phyloP scores from a whole-genome alignment of 2,329 filamentous ascomycete genomes.

The Mollisiaceae sp. region DNA sequence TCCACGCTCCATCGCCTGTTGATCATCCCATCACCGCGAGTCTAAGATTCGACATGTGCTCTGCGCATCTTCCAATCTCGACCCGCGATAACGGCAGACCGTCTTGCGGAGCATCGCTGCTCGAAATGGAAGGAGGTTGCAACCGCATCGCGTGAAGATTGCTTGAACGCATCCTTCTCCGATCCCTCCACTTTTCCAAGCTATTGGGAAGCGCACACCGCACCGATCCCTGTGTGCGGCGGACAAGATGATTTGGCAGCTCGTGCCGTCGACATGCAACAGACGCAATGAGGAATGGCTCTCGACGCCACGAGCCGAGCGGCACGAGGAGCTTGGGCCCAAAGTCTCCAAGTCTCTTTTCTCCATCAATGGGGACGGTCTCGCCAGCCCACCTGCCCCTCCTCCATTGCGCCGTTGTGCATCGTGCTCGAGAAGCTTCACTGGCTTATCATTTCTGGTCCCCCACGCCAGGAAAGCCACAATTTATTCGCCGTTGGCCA shows the following conservation, averaged over 20 bases:
- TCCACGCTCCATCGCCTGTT: neutral
- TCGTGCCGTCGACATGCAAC: conserved; percentile 1
- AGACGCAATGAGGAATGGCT: neutral
- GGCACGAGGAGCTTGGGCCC: neutral
- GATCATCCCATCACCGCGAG: neutral
- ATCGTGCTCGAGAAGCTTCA: neutral
- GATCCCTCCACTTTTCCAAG: neutral
- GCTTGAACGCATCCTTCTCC: neutral
- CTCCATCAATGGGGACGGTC: neutral
- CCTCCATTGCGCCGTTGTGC: conserved; percentile 1
- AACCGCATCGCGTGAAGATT: neutral
- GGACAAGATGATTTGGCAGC: conserved; percentile 1
- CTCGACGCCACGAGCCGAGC: neutral
- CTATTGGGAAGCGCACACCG: neutral
- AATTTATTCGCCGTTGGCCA: neutral
- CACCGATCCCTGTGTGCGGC: neutral
- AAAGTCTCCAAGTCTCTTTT: neutral
- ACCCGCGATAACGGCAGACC: neutral
- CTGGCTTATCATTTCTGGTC: conserved; percentile 3
- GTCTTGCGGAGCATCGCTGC: neutral
- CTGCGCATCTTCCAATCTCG: neutral
- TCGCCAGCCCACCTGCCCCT: neutral
- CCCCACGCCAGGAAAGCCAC: neutral
- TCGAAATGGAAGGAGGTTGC: conserved; percentile 9
- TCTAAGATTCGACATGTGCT: neutral